Percentiles rank a stretch among this genome's conserved stretches.
Evolutionary conservation across 1,284 basidiomycete species (phyloP).

Genomic region (Megacollybia platyphylla): DNA sequence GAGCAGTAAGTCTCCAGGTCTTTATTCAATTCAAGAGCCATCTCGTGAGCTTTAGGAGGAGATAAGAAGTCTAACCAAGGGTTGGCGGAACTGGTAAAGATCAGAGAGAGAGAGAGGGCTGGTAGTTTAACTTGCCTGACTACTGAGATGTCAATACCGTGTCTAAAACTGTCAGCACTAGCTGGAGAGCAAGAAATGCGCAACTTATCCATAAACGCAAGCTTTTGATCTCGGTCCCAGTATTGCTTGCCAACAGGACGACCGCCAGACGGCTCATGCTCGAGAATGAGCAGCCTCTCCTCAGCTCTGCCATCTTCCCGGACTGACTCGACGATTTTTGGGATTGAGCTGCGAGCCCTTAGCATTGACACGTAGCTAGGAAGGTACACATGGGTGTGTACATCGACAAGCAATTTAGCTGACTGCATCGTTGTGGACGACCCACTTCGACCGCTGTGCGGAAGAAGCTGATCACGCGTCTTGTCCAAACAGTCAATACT

Average conservation of each 20-base stretch:
- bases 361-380: constrained; percentile 47
- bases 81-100: constrained; percentile 35
- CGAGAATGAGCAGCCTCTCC: constrained; percentile 62
- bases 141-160: constrained; percentile 60
- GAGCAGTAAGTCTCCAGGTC: constrained; percentile 73
- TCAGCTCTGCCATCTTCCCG: constrained; percentile 29
- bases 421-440: too few species aligned
- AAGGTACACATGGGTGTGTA: constrained; percentile 77
- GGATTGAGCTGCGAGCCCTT: constrained; percentile 5
- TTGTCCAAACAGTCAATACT: too few species aligned
- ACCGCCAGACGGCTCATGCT: constrained; percentile 67
- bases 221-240: constrained; percentile 69
- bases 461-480: too few species aligned
- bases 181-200: too few species aligned
- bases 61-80: constrained; percentile 82
- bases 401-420: constrained; percentile 35
- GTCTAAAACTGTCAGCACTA: constrained; percentile 13
- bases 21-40: constrained; percentile 59
- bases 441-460: too few species aligned
- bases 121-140: constrained; percentile 38
- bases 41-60: constrained; percentile 45
- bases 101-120: constrained; percentile 42
- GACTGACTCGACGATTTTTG: constrained; percentile 4
- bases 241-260: constrained; percentile 52
- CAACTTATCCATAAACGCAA: constrained; percentile 58